phyloP scores from a whole-genome alignment of 306 rosid species.

The Ammopiptanthus mongolicus region DNA sequence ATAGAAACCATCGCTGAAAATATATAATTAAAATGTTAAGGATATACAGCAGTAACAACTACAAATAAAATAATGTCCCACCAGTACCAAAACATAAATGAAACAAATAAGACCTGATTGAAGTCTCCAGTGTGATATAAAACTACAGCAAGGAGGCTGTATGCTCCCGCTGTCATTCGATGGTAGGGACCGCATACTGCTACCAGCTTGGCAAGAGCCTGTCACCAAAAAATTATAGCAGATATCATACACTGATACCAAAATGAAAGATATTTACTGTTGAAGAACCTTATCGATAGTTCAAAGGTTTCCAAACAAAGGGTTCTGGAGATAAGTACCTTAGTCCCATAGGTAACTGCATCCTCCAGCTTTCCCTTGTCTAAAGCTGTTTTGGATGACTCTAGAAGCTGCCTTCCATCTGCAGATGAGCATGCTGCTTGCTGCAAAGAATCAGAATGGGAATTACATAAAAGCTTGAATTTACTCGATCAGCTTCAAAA shows the following conservation, averaged over 20 bases:
- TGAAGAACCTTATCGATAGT: conserved; percentile 2
- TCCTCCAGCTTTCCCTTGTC: conserved; percentile 99
- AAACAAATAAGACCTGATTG: conserved; percentile 65
- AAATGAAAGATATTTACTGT: too few species aligned
- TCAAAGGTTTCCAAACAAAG: conserved; percentile 10
- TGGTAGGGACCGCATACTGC: conserved; percentile 99
- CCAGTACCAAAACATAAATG: conserved; percentile 29
- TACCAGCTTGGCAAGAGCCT: conserved; percentile 97
- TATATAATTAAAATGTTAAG: neutral
- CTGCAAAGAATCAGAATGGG: conserved; percentile 47
- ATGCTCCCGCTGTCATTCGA: conserved; percentile 98
- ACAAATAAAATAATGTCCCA: neutral
- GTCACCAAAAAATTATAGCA: conserved; percentile 29
- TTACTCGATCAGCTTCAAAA: conserved; percentile 1
- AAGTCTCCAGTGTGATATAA: conserved; percentile 98
- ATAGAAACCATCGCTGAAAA: neutral
- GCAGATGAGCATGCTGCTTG: conserved; percentile 99
- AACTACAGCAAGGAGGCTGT: conserved; percentile 99
- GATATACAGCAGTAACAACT: neutral
- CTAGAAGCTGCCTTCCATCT: conserved; percentile 96
- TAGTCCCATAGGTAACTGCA: conserved; percentile 90
- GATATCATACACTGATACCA: conserved; percentile 1
- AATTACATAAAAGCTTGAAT: conserved; percentile 20
- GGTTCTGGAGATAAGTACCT: conserved; percentile 44
- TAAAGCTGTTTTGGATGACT: conserved; percentile 94